Percentiles rank a stretch among this genome's conserved stretches.
Evolutionary conservation across 768 basidiomycete genomes (phyloP).

Genomic region (Tricholoma terreum): DNA sequence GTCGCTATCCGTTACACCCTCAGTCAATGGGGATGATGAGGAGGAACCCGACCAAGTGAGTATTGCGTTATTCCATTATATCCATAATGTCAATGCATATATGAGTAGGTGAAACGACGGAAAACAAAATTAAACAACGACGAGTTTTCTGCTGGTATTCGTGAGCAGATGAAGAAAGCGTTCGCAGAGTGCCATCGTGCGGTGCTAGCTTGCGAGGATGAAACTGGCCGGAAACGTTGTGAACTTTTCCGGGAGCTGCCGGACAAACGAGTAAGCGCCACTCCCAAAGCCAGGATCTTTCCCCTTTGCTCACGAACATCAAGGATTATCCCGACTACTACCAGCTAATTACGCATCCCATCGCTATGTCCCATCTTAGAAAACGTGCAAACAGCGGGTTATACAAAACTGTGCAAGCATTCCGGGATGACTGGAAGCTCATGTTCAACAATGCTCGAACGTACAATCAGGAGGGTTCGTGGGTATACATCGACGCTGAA

Average conservation of each 20-base stretch:
- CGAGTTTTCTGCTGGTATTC: constrained; percentile 55
- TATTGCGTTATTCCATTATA: constrained; percentile 9
- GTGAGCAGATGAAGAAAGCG: constrained; percentile 80
- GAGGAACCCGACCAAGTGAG: constrained; percentile 68
- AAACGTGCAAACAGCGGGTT: constrained; percentile 64
- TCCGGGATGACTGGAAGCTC: constrained; percentile 76
- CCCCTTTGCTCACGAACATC: constrained; percentile 13
- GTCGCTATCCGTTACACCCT: constrained; percentile 75
- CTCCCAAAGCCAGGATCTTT: background rate
- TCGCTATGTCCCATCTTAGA: constrained; percentile 82
- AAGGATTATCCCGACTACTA: constrained; percentile 94
- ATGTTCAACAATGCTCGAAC: constrained; percentile 94
- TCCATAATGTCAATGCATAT: constrained; percentile 1
- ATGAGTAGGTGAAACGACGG: constrained; percentile 68
- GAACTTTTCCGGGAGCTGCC: constrained; percentile 89
- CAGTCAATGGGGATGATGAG: constrained; percentile 75
- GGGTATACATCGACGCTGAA: constrained; percentile 92
- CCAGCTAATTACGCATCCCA: constrained; percentile 81
- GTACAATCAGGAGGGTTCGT: constrained; percentile 93
- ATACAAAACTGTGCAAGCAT: constrained; percentile 74
- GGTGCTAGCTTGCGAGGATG: constrained; percentile 68
- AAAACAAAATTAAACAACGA: constrained; percentile 56
- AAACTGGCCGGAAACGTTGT: constrained; percentile 74
- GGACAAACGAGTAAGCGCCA: constrained; percentile 57
- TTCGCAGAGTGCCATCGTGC: constrained; percentile 76